A percentile compares a stretch with the other conserved stretches of the same genome.
Evolutionary conservation across 108 stramenopile genomes (phyloP).

Genomic region (Craspedostauros australis): DNA sequence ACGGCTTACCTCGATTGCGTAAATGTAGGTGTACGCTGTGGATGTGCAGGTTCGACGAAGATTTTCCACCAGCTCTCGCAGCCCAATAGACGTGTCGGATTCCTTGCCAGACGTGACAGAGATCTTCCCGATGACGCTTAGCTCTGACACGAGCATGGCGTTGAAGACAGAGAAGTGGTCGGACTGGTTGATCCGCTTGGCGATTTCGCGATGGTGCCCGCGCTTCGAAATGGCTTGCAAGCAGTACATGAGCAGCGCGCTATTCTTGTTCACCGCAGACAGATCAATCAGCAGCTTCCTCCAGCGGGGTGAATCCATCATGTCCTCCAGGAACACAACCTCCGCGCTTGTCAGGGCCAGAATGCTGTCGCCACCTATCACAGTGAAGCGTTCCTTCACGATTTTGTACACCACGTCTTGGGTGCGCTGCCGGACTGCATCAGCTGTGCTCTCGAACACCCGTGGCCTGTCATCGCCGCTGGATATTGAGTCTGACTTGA

Average conservation of each 20-base stretch:
- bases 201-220: slow-evolving; percentile 83
- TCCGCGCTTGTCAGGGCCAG: slow-evolving; percentile 59
- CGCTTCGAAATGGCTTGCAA: slow-evolving; percentile 65
- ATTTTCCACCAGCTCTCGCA: slow-evolving; percentile 55
- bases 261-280: slow-evolving; percentile 69
- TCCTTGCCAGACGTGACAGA: slow-evolving; percentile 50
- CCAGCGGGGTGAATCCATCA: slow-evolving; percentile 77
- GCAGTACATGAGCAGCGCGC: slow-evolving; percentile 73
- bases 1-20: slow-evolving; percentile 51
- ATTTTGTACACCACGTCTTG: slow-evolving; percentile 59
- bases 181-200: slow-evolving; percentile 75
- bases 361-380: slow-evolving; percentile 61
- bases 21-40: slow-evolving; percentile 77
- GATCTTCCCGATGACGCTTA: slow-evolving; percentile 47
- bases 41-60: slow-evolving; percentile 70
- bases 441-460: slow-evolving; percentile 22
- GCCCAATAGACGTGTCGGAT: slow-evolving; percentile 28
- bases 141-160: slow-evolving; percentile 70
- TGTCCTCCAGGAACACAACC: slow-evolving; percentile 73
- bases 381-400: slow-evolving; percentile 71
- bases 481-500: slow-evolving; percentile 35
- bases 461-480: neutral
- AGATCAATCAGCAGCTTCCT: slow-evolving; percentile 79
- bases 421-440: slow-evolving; percentile 53
- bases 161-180: slow-evolving; percentile 83